Evolutionary conservation across 495 filamentous ascomycete genomes (phyloP), one percentile per base, ranked within the genome.

Genomic region (Glarea lozoyensis): DNA sequence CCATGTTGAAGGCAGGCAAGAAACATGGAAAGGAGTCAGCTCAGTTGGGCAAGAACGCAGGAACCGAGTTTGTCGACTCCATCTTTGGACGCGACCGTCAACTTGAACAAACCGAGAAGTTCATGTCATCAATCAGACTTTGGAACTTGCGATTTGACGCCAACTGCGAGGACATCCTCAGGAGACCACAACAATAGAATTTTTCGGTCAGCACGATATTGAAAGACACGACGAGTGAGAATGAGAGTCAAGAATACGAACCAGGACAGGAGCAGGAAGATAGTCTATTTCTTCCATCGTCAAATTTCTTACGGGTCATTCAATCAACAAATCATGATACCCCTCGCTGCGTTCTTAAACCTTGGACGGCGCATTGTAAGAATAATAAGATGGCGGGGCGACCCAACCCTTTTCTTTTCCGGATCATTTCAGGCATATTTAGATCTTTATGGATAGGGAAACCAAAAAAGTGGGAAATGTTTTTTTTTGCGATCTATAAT

Each of bases 111-210:
- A 96, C 92, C n/a, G 86, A 97, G 70, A 82, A 82, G 65, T 72
- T 97, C 64, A 96, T 97, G 92, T 78, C 83, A 49, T 81, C 81
- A 40, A 82, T 96, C 59, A 79, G 83, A n/a, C 72, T 90, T 10
- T 98, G 92, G 89, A 87, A 84, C 57, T 79, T 94, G 67, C 81
- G 92, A 16, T 98, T 96, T 58, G 89, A 96, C 57, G 86, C 86
- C 58, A 95, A 96, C 71, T 95, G 88, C 68, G 90, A 96, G 55
- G 83, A 86, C 7, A 92, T 96, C 43, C 67, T 97, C 12, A 42
- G 46, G 16, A 39, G 46, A 45, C 53, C 53, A 42, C 48, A 49
- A 27, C 53, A 52, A 46, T 56, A 56, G 41, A 13, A 37, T 20
- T n/a, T 35, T 13, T 18, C 2, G n/a, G n/a, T n/a, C n/a, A n/a